Conservation (phyloP, 164 flowering plant genomes). For the Pachysandra terminalis region DNA sequence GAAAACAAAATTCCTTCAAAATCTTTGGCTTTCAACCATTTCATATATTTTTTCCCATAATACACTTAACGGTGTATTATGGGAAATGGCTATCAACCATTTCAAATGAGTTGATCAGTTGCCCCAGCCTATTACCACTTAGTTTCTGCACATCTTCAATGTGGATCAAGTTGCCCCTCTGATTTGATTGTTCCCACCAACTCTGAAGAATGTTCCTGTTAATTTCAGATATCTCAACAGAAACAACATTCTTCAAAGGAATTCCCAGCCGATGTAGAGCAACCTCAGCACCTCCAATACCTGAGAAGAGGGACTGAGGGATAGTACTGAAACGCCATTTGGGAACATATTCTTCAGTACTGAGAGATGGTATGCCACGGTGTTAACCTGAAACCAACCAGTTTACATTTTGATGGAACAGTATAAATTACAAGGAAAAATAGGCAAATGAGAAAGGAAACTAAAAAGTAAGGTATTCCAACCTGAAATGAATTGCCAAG, state of each 20-base stretch:
- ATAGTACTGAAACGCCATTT: conserved; percentile 27
- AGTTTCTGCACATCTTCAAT: conserved; percentile 27
- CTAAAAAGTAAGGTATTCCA: neutral
- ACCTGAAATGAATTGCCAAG: conserved; percentile 42
- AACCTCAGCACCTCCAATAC: conserved; percentile 45
- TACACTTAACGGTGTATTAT: conserved; percentile 18
- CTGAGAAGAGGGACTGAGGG: conserved; percentile 43
- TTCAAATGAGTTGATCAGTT: conserved; percentile 21
- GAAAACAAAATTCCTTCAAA: too few relatives aligned
- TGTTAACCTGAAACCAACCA: conserved; percentile 25
- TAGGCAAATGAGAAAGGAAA: neutral
- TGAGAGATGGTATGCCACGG: conserved; percentile 41
- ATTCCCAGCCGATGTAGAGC: conserved; percentile 27
- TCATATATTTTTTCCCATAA: conserved; percentile 11
- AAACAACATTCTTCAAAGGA: conserved; percentile 25
- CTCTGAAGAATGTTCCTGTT: conserved; percentile 13
- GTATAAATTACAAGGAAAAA: neutral
- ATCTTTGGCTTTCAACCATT: too few relatives aligned
- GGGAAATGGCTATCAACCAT: conserved; percentile 38
- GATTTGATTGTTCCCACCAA: conserved; percentile 43
- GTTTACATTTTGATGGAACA: neutral
- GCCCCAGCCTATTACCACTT: conserved; percentile 14
- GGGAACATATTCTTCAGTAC: conserved; percentile 31
- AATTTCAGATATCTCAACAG: conserved; percentile 22
- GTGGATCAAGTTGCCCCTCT: conserved; percentile 26